Conservation (phyloP, 208 protist genomes). For the Leishmania guyanensis region DNA sequence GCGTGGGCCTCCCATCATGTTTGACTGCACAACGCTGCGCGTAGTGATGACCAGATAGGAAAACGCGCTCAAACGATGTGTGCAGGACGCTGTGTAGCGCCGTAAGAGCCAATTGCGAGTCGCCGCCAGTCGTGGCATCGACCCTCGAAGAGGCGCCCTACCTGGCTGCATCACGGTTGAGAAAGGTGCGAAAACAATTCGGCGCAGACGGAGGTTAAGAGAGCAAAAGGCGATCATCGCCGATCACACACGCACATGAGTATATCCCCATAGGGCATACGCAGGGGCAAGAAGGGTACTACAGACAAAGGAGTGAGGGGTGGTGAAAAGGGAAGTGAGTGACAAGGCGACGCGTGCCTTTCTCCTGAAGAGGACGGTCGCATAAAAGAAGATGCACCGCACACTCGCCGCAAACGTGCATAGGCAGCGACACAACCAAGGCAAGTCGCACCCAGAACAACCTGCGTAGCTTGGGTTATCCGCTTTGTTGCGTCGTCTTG, state of each 20-base stretch:
- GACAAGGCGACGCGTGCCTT: neutral
- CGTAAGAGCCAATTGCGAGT: neutral
- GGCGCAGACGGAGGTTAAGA: neutral
- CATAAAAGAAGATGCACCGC: neutral
- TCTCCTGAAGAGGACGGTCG: neutral
- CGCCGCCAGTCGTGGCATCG: neutral
- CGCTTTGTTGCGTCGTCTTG: neutral
- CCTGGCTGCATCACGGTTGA: neutral
- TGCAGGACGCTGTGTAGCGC: neutral
- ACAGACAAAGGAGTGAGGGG: neutral
- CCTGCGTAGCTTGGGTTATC: neutral
- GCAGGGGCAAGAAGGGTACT: neutral
- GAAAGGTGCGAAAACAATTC: neutral
- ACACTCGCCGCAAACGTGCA: neutral
- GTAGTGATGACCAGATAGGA: neutral
- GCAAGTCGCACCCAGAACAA: neutral
- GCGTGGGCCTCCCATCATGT: conserved; percentile 35
- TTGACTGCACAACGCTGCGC: conserved; percentile 65
- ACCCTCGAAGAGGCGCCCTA: neutral
- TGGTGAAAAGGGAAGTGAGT: neutral
- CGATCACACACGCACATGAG: too few relatives aligned
- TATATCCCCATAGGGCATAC: neutral
- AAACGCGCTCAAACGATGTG: neutral
- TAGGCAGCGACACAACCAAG: neutral
- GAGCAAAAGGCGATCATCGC: neutral